Evolutionary conservation across 176 grass and related monocot species (phyloP).

Genomic region (Oryza australiensis): DNA sequence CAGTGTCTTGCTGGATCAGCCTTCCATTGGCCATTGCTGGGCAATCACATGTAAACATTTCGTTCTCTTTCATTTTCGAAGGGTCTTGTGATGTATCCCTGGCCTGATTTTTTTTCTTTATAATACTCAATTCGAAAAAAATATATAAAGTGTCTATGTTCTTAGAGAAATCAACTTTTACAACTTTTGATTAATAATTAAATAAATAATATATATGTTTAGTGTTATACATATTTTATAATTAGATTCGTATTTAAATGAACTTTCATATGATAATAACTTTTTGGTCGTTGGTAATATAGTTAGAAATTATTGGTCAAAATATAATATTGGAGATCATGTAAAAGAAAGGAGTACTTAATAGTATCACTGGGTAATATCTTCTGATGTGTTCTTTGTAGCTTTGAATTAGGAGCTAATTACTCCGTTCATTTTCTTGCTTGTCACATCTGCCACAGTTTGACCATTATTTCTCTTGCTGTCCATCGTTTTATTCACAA

Average conservation of each 20-base stretch:
- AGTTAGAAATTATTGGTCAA: too few species aligned
- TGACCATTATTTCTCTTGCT: constrained; percentile 16
- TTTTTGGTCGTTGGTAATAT: too few species aligned
- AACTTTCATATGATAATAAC: too few species aligned
- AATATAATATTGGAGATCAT: too few species aligned
- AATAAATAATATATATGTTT: too few species aligned
- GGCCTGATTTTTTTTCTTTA: not conserved
- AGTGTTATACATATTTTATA: too few species aligned
- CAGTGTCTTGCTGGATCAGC: not conserved
- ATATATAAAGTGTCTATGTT: too few species aligned
- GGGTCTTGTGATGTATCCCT: not conserved
- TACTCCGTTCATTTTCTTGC: constrained; percentile 8
- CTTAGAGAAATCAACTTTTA: too few species aligned
- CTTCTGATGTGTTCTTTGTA: not conserved
- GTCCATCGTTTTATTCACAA: not conserved
- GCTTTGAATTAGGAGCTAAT: not conserved
- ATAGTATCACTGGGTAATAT: not conserved
- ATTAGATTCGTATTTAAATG: too few species aligned
- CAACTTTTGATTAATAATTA: too few species aligned
- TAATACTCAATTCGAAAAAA: too few species aligned
- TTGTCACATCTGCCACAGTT: constrained; percentile 25
- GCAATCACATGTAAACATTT: constrained; percentile 1
- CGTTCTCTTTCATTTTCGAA: not conserved
- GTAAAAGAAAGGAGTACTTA: not conserved
- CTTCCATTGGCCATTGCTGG: not conserved